Base-by-base conservation (phyloP, 345 rosid genomes). In the Rhodamnia rubescens region DNA sequence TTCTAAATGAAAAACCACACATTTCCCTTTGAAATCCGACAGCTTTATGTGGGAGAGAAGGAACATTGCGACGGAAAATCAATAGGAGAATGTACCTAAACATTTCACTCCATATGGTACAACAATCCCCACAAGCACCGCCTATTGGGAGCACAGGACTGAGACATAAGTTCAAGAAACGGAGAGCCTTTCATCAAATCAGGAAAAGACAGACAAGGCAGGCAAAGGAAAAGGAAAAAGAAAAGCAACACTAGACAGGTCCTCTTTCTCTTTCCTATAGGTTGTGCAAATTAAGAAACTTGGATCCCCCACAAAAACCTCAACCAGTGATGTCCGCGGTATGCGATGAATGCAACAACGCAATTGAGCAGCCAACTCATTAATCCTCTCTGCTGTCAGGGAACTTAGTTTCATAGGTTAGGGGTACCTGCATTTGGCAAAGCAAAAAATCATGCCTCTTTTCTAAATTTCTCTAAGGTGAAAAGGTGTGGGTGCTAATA, bases 351-450 rank as follows among this genome's bases (percentile, higher is more conserved):
- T 32, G 75, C 42, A 1, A 29, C 75, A 1, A 20, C 22, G 11
- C 47, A 32, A 69, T 32, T 69, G 78, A 69, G 78, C 47, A 69
- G 47, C 47, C 78, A 5, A 36, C 44, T 61, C 74, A 42, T 29
- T 20, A 69, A 78, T 44, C 83, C 86, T 89, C 86, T 74, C 87
- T 86, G 89, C 97, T 90, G 61, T 93, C 93, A 0, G 93, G 95
- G 82, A 95, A 95, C 85, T 92, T 91, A 47, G 89, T 88, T 85
- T 93, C 95, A 40, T 93, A 95, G 36, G 86, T 81, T 85, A 89
- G 91, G 51, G 94, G 96, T 26, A 88, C 88, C 98, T 96, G 93
- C 78, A 69, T 69, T 69, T 20, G 6, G 78, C 24, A 1, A 69
- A 69, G 78, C 24, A 69, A 52, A n/a, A 49, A 74, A 12, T 47